Evolutionary conservation across 805 yeast species (phyloP).

Genomic region (Zygosaccharomyces gambellarensis): DNA sequence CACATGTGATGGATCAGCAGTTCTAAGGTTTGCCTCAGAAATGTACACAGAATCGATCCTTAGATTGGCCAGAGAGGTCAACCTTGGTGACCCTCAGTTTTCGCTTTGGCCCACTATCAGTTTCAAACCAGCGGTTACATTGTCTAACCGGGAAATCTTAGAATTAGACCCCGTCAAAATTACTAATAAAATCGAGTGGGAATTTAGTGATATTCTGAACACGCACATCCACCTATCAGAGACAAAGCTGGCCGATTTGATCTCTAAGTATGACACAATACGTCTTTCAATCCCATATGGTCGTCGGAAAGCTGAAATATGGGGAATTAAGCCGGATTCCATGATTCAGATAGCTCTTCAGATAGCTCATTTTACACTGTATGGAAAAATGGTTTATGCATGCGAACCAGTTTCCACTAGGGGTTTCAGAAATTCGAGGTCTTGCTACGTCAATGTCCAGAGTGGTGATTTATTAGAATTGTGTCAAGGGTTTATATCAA

Average conservation of each 20-base stretch:
- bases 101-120: conserved; percentile 36
- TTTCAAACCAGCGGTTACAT: conserved; percentile 1
- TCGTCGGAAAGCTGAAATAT: conserved; percentile 63
- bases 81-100: conserved; percentile 45
- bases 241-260: conserved; percentile 80
- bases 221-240: conserved; percentile 72
- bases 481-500: conserved; percentile 63
- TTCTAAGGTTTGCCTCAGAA: conserved; percentile 80
- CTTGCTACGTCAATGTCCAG: conserved; percentile 65
- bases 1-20: conserved; percentile 92
- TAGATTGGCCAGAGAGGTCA: conserved; percentile 74
- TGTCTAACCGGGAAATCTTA: conserved; percentile 11
- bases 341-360: conserved; percentile 87
- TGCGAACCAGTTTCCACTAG: conserved; percentile 87
- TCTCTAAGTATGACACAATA: conserved; percentile 72
- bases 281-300: conserved; percentile 75
- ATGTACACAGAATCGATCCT: conserved; percentile 85
- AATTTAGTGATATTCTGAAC: conserved; percentile 35
- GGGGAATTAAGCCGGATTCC: conserved; percentile 85
- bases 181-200: conserved; percentile 35
- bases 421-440: conserved; percentile 60
- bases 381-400: conserved; percentile 84
- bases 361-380: conserved; percentile 83
- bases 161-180: conserved; percentile 13
- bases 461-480: conserved; percentile 45